Conservation (phyloP, 768 basidiomycete genomes). For the Pleurotus ostreatus region DNA sequence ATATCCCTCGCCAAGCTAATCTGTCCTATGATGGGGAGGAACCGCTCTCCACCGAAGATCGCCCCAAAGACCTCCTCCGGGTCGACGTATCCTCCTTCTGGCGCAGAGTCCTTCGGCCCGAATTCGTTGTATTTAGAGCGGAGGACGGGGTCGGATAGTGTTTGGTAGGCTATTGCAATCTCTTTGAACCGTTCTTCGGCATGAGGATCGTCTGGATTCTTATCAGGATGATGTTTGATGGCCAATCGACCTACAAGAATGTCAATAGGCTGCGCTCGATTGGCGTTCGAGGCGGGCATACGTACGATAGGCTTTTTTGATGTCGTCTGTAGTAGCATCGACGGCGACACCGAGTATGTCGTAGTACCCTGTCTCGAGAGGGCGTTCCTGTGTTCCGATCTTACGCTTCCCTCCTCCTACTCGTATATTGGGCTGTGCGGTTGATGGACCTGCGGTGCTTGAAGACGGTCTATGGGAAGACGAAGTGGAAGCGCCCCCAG, state of each 20-base stretch:
- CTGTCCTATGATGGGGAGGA: slow-evolving; percentile 82
- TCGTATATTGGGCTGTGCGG: slow-evolving; percentile 12
- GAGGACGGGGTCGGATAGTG: slow-evolving; percentile 70
- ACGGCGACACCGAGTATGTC: slow-evolving; percentile 76
- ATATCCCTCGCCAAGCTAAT: slow-evolving; percentile 86
- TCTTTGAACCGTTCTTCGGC: slow-evolving; percentile 89
- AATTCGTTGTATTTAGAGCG: slow-evolving; percentile 91
- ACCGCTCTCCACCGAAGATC: slow-evolving; percentile 87
- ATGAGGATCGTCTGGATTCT: slow-evolving; percentile 81
- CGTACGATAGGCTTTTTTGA: slow-evolving; percentile 89
- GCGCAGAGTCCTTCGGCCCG: slow-evolving; percentile 76
- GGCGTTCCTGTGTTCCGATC: slow-evolving; percentile 85
- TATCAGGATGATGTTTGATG: slow-evolving; percentile 91
- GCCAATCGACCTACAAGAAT: slow-evolving; percentile 61
- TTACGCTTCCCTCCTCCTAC: slow-evolving; percentile 53
- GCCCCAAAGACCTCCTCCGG: slow-evolving; percentile 79
- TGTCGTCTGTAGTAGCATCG: slow-evolving; percentile 74
- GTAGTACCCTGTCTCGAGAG: slow-evolving; percentile 89
- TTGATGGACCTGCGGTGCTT: slow-evolving; percentile 16
- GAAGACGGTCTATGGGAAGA: slow-evolving; percentile 17
- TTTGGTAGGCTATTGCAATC: slow-evolving; percentile 88
- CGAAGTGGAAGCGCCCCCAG: slow-evolving; percentile 1
- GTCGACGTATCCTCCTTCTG: slow-evolving; percentile 85
- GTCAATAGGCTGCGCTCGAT: not conserved
- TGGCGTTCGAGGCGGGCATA: slow-evolving; percentile 11